A percentile compares a stretch with the other conserved stretches of the same genome.
Conservation (phyloP, 306 rosid genomes). For the Malus domestica region DNA sequence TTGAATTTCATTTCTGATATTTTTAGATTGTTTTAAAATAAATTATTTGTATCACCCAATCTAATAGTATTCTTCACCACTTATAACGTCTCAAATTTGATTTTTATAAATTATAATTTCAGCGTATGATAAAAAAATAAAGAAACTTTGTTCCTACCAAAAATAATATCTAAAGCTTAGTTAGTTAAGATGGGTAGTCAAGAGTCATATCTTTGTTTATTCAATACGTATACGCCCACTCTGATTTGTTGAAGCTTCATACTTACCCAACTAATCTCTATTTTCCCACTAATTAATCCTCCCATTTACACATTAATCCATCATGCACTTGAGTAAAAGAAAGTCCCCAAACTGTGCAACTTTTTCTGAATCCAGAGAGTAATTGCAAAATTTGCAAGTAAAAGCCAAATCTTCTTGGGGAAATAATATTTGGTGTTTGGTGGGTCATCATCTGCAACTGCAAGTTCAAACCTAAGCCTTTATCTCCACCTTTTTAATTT, state of each 20-base stretch:
- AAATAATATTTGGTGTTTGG: background rate
- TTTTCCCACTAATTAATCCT: background rate
- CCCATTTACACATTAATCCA: background rate
- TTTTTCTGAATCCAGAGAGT: constrained; percentile 9
- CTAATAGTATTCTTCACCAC: rapidly evolving
- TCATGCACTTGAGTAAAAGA: constrained; percentile 5
- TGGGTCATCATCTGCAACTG: constrained; percentile 29
- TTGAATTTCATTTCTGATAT: too few relatives aligned
- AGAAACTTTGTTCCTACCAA: background rate
- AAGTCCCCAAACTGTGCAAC: constrained; percentile 3
- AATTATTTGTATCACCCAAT: too few relatives aligned
- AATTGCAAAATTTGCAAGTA: constrained; percentile 4
- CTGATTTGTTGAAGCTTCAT: constrained; percentile 12
- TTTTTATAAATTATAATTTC: too few relatives aligned
- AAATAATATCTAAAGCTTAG: background rate
- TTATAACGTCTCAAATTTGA: too few relatives aligned
- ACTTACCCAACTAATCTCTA: constrained; percentile 17
- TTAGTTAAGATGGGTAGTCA: background rate
- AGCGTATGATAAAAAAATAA: too few relatives aligned
- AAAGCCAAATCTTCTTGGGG: constrained; percentile 30
- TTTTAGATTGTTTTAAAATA: too few relatives aligned
- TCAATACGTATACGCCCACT: constrained; percentile 1
- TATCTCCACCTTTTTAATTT: background rate
- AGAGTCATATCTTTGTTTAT: background rate
- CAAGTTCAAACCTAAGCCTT: constrained; percentile 11